These are phyloP conservation scores for Aureobasidium sp. DNA, from an alignment of 2,329 filamentous ascomycete genomes.

Conservation along the genomic window DNA sequence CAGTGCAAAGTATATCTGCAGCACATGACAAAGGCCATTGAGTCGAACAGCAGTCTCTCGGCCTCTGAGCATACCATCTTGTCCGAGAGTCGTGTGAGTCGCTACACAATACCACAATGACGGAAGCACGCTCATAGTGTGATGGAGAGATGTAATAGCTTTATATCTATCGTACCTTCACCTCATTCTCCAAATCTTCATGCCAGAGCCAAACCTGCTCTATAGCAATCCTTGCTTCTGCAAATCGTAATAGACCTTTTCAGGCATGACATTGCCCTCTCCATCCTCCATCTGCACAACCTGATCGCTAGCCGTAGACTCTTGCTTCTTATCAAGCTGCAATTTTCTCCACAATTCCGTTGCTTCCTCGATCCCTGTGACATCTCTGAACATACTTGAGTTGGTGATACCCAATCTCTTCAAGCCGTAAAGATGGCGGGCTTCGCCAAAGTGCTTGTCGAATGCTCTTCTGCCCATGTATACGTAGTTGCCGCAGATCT, in stretches of 20 bases:
- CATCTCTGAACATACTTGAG: constrained; percentile 85
- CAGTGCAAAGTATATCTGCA: neutral
- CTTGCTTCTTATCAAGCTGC: constrained; percentile 73
- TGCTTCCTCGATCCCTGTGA: constrained; percentile 85
- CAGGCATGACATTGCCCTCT: constrained; percentile 97
- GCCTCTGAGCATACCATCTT: too few relatives aligned
- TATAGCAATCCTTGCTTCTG: constrained; percentile 83
- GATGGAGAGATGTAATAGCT: too few relatives aligned
- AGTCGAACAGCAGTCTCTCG: neutral
- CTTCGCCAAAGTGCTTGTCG: constrained; percentile 97
- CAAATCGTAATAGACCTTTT: constrained; percentile 94
- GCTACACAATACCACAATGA: neutral
- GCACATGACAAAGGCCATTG: neutral
- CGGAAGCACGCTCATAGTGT: neutral
- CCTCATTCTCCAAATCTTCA: neutral
- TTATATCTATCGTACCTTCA: too few relatives aligned
- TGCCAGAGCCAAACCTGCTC: constrained; percentile 8
- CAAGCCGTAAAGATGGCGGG: constrained; percentile 83
- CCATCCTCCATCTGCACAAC: constrained; percentile 98
- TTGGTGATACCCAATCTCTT: constrained; percentile 93
- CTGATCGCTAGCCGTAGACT: constrained; percentile 67
- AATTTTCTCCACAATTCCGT: constrained; percentile 89
- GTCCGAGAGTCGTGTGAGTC: too few relatives aligned
- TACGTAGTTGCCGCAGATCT: constrained; percentile 97
- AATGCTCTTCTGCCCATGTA: constrained; percentile 96